Conservation (phyloP, 1,284 basidiomycete genomes). For the Pyrrhoderma noxium region DNA sequence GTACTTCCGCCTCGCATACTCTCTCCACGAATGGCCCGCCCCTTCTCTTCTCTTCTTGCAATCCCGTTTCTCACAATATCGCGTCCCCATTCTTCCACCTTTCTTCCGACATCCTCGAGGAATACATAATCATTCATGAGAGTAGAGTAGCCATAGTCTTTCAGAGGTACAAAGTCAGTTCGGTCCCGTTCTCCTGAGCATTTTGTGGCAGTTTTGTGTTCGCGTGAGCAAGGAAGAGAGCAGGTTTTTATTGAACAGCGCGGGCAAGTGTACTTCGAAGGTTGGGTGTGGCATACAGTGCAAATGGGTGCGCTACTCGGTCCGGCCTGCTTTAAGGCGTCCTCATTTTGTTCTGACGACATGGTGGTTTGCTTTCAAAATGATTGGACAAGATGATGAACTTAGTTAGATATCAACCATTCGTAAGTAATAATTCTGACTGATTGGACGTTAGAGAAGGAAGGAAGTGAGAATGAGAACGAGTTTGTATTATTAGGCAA, state of each 20-base stretch:
- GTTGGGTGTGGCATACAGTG: conserved; percentile 37
- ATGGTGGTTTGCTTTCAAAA: background rate
- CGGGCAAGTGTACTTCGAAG: conserved; percentile 75
- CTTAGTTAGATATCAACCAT: no score
- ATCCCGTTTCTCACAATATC: conserved; percentile 54
- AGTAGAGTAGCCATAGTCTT: conserved; percentile 69
- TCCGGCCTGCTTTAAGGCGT: background rate
- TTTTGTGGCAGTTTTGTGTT: conserved; percentile 57
- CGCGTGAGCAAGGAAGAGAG: conserved; percentile 62
- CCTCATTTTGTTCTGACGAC: no score
- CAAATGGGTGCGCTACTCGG: conserved; percentile 28
- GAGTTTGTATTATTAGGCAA: no score
- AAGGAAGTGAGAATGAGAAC: no score
- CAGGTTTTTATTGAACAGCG: conserved; percentile 66
- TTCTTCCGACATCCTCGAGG: conserved; percentile 72
- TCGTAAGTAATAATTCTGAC: no score
- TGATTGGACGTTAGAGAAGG: no score
- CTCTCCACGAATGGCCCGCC: conserved; percentile 22
- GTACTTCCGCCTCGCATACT: conserved; percentile 13
- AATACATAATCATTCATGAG: conserved; percentile 84
- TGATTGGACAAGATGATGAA: conserved; percentile 1
- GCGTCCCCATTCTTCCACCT: conserved; percentile 61
- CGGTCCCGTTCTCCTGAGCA: conserved; percentile 75
- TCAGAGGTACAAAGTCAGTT: conserved; percentile 69
- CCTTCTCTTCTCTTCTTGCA: conserved; percentile 21